These are phyloP conservation scores for Candida maesae DNA, from an alignment of 805 yeast genomes.

Conservation along the genomic window DNA sequence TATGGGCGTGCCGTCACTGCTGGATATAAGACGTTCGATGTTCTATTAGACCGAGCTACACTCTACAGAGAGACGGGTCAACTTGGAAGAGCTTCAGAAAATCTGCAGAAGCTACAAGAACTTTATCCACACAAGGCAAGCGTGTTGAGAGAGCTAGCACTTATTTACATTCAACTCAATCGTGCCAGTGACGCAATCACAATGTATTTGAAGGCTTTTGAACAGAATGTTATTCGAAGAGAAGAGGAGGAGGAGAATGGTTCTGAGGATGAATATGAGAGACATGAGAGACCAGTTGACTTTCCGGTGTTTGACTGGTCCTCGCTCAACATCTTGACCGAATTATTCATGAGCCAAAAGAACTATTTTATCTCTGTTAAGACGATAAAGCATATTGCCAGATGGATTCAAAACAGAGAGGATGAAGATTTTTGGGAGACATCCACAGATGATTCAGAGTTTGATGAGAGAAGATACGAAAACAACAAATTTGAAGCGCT, in stretches of 20 bases:
- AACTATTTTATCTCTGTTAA: slow-evolving; percentile 62
- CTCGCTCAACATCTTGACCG: slow-evolving; percentile 78
- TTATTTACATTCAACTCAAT: slow-evolving; percentile 44
- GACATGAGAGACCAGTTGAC: slow-evolving; percentile 15
- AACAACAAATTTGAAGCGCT: slow-evolving; percentile 41
- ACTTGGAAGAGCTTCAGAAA: slow-evolving; percentile 68
- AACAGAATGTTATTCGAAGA: slow-evolving; percentile 49
- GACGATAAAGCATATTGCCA: slow-evolving; percentile 62
- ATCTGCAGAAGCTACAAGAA: slow-evolving; percentile 55
- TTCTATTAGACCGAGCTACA: slow-evolving; percentile 60
- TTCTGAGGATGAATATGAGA: slow-evolving; percentile 23
- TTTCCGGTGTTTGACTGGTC: slow-evolving; percentile 79
- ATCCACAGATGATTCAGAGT: slow-evolving; percentile 69
- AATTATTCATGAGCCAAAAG: slow-evolving; percentile 67
- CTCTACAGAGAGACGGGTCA: slow-evolving; percentile 65
- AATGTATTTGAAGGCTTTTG: slow-evolving; percentile 60
- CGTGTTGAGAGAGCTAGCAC: slow-evolving; percentile 58
- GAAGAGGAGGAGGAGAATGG: slow-evolving; percentile 17
- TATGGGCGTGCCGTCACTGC: slow-evolving; percentile 58
- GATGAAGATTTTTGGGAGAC: slow-evolving; percentile 44
- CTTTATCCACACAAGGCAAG: slow-evolving; percentile 56
- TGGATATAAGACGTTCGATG: slow-evolving; percentile 46
- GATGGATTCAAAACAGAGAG: slow-evolving; percentile 78
- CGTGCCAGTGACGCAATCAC: slow-evolving; percentile 72
- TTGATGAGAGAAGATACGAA: slow-evolving; percentile 64